Conservation (phyloP, 73 alveolate species). For the Durusdinium trenchii region DNA sequence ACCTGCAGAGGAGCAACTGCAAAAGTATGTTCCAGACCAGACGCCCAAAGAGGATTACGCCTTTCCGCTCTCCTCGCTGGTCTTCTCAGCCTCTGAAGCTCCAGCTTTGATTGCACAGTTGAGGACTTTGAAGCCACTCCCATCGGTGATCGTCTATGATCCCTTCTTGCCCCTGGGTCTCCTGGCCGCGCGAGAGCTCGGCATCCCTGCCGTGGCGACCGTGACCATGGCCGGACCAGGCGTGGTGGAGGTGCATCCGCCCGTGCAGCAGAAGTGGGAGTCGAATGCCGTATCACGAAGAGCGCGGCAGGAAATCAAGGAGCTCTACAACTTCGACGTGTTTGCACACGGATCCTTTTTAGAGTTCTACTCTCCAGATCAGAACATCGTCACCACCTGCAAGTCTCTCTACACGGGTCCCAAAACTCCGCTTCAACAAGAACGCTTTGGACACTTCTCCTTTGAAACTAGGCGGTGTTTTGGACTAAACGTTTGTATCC, state of each 20-base stretch:
- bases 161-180: constrained; percentile 72
- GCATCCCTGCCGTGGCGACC: constrained; percentile 61
- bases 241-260: constrained; percentile 44
- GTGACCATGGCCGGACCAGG: constrained; percentile 88
- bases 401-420: constrained; percentile 11
- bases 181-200: constrained; percentile 56
- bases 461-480: no score
- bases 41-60: no score
- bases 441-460: constrained; percentile 55
- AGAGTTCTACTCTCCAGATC: constrained; percentile 78
- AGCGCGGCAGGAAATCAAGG: constrained; percentile 65
- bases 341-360: constrained; percentile 62
- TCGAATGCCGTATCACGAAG: not conserved
- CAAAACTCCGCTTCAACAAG: not conserved
- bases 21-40: no score
- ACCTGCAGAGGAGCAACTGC: no score
- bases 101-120: not conserved
- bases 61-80: no score
- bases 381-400: constrained; percentile 49
- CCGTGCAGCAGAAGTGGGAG: constrained; percentile 60
- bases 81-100: no score
- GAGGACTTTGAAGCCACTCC: constrained; percentile 53
- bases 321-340: constrained; percentile 14
- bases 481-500: no score
- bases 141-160: constrained; percentile 56